These are phyloP conservation scores for Boletellus ananas DNA, from an alignment of 768 basidiomycete genomes.

Conservation along the genomic window DNA sequence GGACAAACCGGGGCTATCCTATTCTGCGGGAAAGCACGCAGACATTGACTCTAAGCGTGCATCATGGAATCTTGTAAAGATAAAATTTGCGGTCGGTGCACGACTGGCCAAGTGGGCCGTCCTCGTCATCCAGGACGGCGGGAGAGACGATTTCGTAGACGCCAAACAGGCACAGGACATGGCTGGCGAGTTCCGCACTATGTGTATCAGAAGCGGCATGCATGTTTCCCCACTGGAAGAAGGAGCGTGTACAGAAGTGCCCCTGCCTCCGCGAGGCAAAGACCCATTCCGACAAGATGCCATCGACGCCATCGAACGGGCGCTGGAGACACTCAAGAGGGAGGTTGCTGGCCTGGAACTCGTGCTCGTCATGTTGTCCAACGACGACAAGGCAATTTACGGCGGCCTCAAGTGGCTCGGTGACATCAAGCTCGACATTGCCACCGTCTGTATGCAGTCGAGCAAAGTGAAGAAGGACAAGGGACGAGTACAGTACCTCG, in stretches of 20 bases:
- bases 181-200: constrained; percentile 49
- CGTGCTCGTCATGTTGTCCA: constrained; percentile 46
- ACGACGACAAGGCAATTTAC: constrained; percentile 45
- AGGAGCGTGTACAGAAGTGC: constrained; percentile 32
- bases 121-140: constrained; percentile 57
- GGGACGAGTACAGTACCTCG: constrained; percentile 50
- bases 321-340: not conserved
- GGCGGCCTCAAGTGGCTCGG: constrained; percentile 48
- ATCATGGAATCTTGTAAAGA: constrained; percentile 49
- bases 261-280: constrained; percentile 42
- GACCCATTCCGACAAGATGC: constrained; percentile 51
- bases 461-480: constrained; percentile 52
- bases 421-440: constrained; percentile 44
- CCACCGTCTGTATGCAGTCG: constrained; percentile 71
- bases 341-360: constrained; percentile 6
- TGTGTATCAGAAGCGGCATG: constrained; percentile 70
- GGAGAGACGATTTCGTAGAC: constrained; percentile 50
- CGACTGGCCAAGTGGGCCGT: constrained; percentile 62
- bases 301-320: constrained; percentile 28
- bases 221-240: constrained; percentile 30
- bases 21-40: constrained; percentile 27
- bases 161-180: constrained; percentile 42
- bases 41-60: constrained; percentile 37
- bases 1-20: constrained; percentile 40
- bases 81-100: constrained; percentile 58